phyloP scores from a whole-genome alignment of 306 rosid genomes.

The Trifolium fragiferum region DNA sequence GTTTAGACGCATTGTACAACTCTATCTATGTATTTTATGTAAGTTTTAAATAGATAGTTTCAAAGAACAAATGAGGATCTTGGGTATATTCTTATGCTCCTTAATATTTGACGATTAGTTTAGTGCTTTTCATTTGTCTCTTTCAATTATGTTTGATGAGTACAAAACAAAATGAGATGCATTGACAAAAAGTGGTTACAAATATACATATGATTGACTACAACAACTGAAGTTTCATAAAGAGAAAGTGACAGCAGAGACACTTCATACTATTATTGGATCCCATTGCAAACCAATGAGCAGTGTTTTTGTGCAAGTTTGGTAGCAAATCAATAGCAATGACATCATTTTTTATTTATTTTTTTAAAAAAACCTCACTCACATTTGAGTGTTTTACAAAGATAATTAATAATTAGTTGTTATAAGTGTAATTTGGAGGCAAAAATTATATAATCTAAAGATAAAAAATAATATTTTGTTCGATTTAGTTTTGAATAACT shows the following conservation, averaged over 20 bases:
- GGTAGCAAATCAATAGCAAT: constrained; percentile 1
- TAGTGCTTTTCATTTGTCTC: constrained; percentile 33
- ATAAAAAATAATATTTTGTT: no score
- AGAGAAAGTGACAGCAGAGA: not conserved
- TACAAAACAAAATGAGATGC: not conserved
- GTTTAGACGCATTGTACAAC: constrained; percentile 34
- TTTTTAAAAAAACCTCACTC: no score
- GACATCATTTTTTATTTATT: not conserved
- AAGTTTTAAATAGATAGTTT: constrained; percentile 3
- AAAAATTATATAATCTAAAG: no score
- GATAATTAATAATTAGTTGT: no score
- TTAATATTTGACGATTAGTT: constrained; percentile 6
- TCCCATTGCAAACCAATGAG: constrained; percentile 2
- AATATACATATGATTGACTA: constrained; percentile 21
- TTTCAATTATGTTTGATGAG: constrained; percentile 30
- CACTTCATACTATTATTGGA: constrained; percentile 6
- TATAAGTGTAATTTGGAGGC: no score
- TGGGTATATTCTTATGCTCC: constrained; percentile 39
- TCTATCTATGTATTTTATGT: not conserved
- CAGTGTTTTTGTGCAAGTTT: not conserved
- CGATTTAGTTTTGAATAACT: no score
- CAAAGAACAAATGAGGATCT: constrained; percentile 11
- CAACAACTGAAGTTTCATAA: constrained; percentile 6
- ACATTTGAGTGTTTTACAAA: no score
- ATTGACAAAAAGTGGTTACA: constrained; percentile 34